Percentiles rank a stretch among this genome's conserved stretches.
Conservation (phyloP, 2,329 filamentous ascomycete species). For the Neonectria faginata region DNA sequence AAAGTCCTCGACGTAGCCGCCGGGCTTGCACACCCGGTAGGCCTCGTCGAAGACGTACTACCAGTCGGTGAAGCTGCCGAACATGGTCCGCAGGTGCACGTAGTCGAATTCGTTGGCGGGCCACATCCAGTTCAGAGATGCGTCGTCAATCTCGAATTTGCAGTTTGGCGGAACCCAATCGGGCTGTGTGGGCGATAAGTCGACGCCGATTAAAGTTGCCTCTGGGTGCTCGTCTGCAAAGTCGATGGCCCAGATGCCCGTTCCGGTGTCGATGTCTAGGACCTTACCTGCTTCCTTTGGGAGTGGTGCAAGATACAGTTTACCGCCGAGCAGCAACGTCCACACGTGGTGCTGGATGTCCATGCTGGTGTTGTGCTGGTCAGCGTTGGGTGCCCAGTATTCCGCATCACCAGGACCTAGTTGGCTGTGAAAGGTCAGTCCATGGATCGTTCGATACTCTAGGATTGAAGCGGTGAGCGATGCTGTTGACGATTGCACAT, state of each 20-base stretch:
- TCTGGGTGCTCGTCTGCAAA: slow-evolving; percentile 27
- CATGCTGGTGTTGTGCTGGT: slow-evolving; percentile 23
- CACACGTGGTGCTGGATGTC: slow-evolving; percentile 26
- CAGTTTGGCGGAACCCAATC: slow-evolving; percentile 21
- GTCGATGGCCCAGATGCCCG: slow-evolving; percentile 34
- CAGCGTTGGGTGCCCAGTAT: slow-evolving; percentile 28
- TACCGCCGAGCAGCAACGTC: slow-evolving; percentile 17
- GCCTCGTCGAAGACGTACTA: slow-evolving; percentile 23
- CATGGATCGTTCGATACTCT: slow-evolving; percentile 26
- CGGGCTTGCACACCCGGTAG: slow-evolving; percentile 23
- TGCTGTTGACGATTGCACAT: slow-evolving; percentile 20
- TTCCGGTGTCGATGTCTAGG: slow-evolving; percentile 30
- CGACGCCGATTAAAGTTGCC: slow-evolving; percentile 18
- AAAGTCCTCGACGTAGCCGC: slow-evolving; percentile 25
- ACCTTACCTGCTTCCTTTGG: slow-evolving; percentile 12
- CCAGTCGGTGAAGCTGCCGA: slow-evolving; percentile 23
- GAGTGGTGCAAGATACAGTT: slow-evolving; percentile 18
- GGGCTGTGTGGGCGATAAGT: slow-evolving; percentile 27
- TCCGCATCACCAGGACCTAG: slow-evolving; percentile 18
- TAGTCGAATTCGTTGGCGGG: slow-evolving; percentile 24
- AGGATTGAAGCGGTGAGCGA: slow-evolving; percentile 28
- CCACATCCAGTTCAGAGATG: slow-evolving; percentile 18
- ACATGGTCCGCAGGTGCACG: slow-evolving; percentile 23
- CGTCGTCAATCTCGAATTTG: slow-evolving; percentile 27
- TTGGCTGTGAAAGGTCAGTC: slow-evolving; percentile 25